A percentile compares a stretch with the other conserved stretches of the same genome.
Evolutionary conservation across 2,329 filamentous ascomycete species (phyloP).

Genomic region (Nigrograna mackinnonii): DNA sequence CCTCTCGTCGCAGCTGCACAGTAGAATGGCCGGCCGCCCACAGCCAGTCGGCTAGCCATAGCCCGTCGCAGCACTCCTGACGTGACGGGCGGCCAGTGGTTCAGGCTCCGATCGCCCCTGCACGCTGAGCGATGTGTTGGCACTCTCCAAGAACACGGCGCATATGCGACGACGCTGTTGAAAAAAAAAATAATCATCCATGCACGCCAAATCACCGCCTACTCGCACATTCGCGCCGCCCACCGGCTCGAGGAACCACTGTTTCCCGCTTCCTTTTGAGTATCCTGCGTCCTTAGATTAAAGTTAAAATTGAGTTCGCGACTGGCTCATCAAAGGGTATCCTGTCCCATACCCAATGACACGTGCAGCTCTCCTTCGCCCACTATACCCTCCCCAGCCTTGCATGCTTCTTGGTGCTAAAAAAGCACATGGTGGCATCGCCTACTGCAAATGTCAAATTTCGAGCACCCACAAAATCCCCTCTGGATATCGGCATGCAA

Average conservation of each 20-base stretch:
- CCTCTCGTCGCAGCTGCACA: too few relatives aligned
- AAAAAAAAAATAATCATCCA: slow-evolving; percentile 17
- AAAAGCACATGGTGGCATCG: too few relatives aligned
- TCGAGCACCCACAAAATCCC: too few relatives aligned
- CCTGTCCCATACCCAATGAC: slow-evolving; percentile 21
- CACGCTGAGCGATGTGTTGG: slow-evolving; percentile 32
- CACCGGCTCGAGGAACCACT: slow-evolving; percentile 20
- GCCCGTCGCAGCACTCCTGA: slow-evolving; percentile 17
- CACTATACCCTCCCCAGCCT: slow-evolving; percentile 24
- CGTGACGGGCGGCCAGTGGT: slow-evolving; percentile 25
- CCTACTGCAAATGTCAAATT: too few relatives aligned
- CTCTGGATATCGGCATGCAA: too few relatives aligned
- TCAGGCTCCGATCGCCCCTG: slow-evolving; percentile 15
- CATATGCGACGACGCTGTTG: slow-evolving; percentile 29
- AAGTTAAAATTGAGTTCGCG: slow-evolving; percentile 16
- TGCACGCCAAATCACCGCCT: slow-evolving; percentile 31
- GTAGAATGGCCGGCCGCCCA: too few relatives aligned
- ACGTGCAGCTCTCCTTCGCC: slow-evolving; percentile 12
- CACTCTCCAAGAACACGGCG: slow-evolving; percentile 27
- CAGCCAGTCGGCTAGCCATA: slow-evolving; percentile 21
- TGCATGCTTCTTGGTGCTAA: too few relatives aligned
- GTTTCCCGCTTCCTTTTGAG: slow-evolving; percentile 31
- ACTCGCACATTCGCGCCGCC: slow-evolving; percentile 16
- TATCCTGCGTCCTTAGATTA: slow-evolving; percentile 24
- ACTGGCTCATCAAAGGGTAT: slow-evolving; percentile 6